These are phyloP conservation scores for Elsinoe australis DNA, from an alignment of 2,329 filamentous ascomycete species.

Conservation along the genomic window DNA sequence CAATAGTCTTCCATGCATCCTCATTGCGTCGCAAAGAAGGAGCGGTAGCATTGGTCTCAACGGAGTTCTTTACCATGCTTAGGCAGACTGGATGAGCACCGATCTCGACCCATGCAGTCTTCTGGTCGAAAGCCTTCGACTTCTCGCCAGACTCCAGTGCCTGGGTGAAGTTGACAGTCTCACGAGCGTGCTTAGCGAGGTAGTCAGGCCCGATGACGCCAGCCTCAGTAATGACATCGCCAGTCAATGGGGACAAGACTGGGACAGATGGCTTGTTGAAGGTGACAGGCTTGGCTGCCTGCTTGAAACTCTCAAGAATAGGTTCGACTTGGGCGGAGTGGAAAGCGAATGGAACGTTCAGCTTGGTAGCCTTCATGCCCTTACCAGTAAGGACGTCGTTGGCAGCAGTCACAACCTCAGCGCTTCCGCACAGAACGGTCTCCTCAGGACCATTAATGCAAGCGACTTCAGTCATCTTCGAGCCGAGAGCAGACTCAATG, in stretches of 20 bases:
- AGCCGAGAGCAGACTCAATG: slow-evolving; percentile 47
- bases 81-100: slow-evolving; percentile 66
- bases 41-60: slow-evolving; percentile 49
- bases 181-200: slow-evolving; percentile 56
- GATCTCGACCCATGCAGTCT: slow-evolving; percentile 64
- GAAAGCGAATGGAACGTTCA: slow-evolving; percentile 61
- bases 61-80: slow-evolving; percentile 59
- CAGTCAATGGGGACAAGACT: slow-evolving; percentile 60
- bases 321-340: slow-evolving; percentile 59
- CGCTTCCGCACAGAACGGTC: slow-evolving; percentile 62
- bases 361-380: slow-evolving; percentile 53
- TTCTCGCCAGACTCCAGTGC: slow-evolving; percentile 54
- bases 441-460: slow-evolving; percentile 71
- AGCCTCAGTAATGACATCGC: slow-evolving; percentile 51
- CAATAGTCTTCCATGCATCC: slow-evolving; percentile 56
- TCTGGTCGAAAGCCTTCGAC: slow-evolving; percentile 53
- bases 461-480: slow-evolving; percentile 49
- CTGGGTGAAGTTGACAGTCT: slow-evolving; percentile 61
- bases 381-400: slow-evolving; percentile 42
- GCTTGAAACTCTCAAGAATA: slow-evolving; percentile 54
- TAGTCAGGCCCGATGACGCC: slow-evolving; percentile 55
- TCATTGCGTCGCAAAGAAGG: slow-evolving; percentile 57
- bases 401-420: slow-evolving; percentile 51
- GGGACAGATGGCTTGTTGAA: slow-evolving; percentile 54
- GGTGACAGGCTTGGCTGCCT: slow-evolving; percentile 44